Base-by-base conservation (phyloP, 2,329 filamentous ascomycete species). In the Neofusicoccum sp. region DNA sequence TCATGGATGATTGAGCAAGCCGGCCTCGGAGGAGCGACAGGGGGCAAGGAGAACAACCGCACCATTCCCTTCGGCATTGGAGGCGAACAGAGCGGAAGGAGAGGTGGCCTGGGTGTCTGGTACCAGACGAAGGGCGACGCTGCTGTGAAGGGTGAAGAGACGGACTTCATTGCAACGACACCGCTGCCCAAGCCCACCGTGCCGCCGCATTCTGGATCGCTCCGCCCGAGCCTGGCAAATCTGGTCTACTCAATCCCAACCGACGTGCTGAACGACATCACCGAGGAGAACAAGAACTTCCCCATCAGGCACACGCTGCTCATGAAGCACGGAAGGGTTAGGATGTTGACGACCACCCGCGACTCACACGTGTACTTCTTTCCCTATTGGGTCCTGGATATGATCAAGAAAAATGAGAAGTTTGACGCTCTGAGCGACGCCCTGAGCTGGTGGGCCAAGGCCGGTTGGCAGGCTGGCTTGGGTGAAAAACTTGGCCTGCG, bases 331-430 rank as follows among this genome's bases (percentile, higher is more conserved):
- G 86, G 90, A 8, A 85, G 86, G 34, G 81, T 96, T 43, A 88
- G 88, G 67, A 89, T 97, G 82, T 82, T 93, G 62, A 93, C 87
- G 12, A 91, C 88, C 3, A 89, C 96, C 72, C 86, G 95, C 43
- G 93, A 98, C 72, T 90, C 93, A 0, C 93, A 98, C 71, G 89
- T 98, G 61, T 99, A 99, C 75, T 86, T 99, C 64, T 90, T 99
- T 66, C 95, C 95, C 0, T 86, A 86, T 66, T 98, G 95, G 93
- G 84, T 96, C 7, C 84, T 96, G 69, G 88, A 96, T 58, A 89
- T 96, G 73, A 85, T 96, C 43, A 84, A 85, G 61, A 80, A 83
- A 63, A 96, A 97, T 68, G 88, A 93, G 31, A 86, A 84, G 9
- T 85, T 99, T 64, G 90, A 96, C 68, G 96, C 88, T 60, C 87